Percentiles rank a stretch among this genome's conserved stretches.
Conservation (phyloP, 176 grass and related monocot species). For the Carex littledalei region DNA sequence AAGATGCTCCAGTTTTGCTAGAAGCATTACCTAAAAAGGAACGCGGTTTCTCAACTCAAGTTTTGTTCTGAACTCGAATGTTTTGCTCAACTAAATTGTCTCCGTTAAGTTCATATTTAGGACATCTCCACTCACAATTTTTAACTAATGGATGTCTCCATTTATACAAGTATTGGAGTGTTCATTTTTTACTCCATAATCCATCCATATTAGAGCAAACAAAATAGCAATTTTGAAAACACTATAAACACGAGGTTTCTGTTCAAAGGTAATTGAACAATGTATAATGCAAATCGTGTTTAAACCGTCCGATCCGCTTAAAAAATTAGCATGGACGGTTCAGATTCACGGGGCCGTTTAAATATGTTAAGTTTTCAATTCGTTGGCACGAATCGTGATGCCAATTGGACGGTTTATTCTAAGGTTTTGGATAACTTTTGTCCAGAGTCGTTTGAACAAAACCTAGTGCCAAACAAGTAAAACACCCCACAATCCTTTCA, state of each 20-base stretch:
- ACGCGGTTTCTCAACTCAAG: slow-evolving; percentile 7
- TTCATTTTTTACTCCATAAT: neutral
- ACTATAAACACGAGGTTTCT: neutral
- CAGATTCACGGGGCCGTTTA: too few relatives aligned
- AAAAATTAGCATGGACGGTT: too few relatives aligned
- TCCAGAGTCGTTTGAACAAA: too few relatives aligned
- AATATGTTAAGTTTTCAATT: too few relatives aligned
- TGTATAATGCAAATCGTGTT: too few relatives aligned
- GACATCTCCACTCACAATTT: neutral
- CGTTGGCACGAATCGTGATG: too few relatives aligned
- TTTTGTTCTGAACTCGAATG: neutral
- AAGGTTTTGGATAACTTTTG: too few relatives aligned
- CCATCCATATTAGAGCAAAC: neutral
- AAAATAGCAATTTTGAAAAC: neutral
- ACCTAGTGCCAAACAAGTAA: neutral
- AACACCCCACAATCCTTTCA: neutral
- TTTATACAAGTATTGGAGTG: neutral
- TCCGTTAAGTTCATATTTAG: neutral
- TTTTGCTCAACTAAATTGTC: neutral
- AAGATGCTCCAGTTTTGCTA: neutral
- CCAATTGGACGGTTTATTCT: too few relatives aligned
- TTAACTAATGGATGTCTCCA: neutral
- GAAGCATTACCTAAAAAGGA: neutral
- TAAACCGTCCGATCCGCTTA: too few relatives aligned
- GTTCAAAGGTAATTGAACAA: too few relatives aligned